These are phyloP conservation scores for Boletus rex-veris DNA, from an alignment of 768 basidiomycete species.

Conservation along the genomic window DNA sequence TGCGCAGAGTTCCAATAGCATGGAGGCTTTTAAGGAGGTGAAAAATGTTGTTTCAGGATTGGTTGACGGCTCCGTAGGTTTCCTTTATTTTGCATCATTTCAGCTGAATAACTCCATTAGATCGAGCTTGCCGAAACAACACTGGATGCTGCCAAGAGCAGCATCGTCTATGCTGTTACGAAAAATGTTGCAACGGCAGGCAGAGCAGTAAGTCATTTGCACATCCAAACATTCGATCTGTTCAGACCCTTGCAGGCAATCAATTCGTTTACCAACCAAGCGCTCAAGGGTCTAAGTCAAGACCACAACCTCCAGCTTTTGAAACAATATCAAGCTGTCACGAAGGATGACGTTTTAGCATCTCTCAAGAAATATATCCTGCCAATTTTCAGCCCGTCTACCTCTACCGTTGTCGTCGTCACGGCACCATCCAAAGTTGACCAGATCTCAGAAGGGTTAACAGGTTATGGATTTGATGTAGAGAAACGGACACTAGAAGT, in stretches of 20 bases:
- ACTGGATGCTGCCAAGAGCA: constrained; percentile 89
- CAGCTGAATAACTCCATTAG: constrained; percentile 37
- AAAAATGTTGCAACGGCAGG: constrained; percentile 78
- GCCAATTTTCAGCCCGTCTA: constrained; percentile 75
- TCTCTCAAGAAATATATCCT: constrained; percentile 73
- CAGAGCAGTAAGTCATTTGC: constrained; percentile 64
- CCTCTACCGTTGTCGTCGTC: constrained; percentile 78
- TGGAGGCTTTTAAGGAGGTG: constrained; percentile 79
- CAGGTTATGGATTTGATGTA: constrained; percentile 70
- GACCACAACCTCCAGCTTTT: constrained; percentile 74
- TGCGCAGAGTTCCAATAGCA: constrained; percentile 72
- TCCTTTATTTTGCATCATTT: not conserved
- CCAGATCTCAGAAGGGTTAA: constrained; percentile 63
- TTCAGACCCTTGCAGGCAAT: constrained; percentile 50
- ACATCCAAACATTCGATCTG: not conserved
- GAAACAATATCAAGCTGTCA: constrained; percentile 74
- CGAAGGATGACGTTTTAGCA: constrained; percentile 69
- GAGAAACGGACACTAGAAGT: constrained; percentile 66
- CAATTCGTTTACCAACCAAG: constrained; percentile 86
- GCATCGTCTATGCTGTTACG: constrained; percentile 81
- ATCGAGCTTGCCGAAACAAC: constrained; percentile 75
- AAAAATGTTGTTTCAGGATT: constrained; percentile 73
- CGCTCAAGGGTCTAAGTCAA: constrained; percentile 78
- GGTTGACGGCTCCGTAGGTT: constrained; percentile 73
- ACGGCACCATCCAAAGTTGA: constrained; percentile 79